Conservation (phyloP, 495 filamentous ascomycete species). For the Pyronema domesticum region DNA sequence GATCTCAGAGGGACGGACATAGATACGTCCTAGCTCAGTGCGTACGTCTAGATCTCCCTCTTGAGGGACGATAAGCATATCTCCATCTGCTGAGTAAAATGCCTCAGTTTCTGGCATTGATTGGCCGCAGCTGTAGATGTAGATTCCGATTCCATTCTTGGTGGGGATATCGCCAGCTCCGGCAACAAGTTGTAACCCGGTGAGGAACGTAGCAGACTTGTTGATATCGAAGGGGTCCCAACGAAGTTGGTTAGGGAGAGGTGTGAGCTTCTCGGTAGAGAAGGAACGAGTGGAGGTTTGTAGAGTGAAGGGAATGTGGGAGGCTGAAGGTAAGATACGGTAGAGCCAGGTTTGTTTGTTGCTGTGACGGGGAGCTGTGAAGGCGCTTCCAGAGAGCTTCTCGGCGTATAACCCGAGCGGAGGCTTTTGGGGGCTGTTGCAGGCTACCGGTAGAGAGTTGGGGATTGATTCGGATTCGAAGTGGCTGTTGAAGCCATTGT, state of each 20-base stretch:
- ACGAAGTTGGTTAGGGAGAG: constrained; percentile 65
- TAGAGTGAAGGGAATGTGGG: constrained; percentile 49
- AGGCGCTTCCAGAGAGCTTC: constrained; percentile 84
- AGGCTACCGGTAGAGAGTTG: constrained; percentile 32
- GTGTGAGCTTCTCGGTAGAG: constrained; percentile 27
- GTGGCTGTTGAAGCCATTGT: constrained; percentile 49
- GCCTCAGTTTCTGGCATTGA: constrained; percentile 52
- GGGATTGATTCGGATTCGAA: constrained; percentile 29
- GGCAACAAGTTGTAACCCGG: constrained; percentile 56
- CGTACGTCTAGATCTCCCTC: constrained; percentile 67
- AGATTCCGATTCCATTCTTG: constrained; percentile 62
- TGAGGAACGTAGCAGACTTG: constrained; percentile 48
- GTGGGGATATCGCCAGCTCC: constrained; percentile 69
- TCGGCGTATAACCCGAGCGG: constrained; percentile 70
- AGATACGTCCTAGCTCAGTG: constrained; percentile 54
- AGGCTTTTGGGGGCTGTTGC: constrained; percentile 74
- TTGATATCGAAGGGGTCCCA: constrained; percentile 77
- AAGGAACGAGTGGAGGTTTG: constrained; percentile 18
- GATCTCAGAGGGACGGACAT: constrained; percentile 73
- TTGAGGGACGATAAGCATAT: constrained; percentile 68
- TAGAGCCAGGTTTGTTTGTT: constrained; percentile 87
- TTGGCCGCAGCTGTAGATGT: constrained; percentile 61
- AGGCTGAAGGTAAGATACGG: constrained; percentile 61
- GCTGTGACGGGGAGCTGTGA: constrained; percentile 70
- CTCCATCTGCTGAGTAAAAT: constrained; percentile 74